A percentile compares a stretch with the other conserved stretches of the same genome.
phyloP scores from a whole-genome alignment of 2,329 filamentous ascomycete species.

The Fusarium clavum region DNA sequence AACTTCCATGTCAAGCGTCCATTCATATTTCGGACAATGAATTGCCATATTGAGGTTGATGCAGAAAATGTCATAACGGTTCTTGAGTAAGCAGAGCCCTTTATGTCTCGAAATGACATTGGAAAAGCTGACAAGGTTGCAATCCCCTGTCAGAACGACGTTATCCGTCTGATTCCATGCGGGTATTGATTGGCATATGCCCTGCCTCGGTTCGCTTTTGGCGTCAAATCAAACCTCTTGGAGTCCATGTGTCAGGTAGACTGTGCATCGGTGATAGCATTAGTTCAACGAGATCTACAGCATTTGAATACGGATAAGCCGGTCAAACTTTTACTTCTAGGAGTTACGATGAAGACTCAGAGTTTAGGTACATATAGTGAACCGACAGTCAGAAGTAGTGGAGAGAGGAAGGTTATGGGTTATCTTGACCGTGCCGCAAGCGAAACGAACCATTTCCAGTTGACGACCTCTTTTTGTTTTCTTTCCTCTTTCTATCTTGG shows the following conservation, averaged over 20 bases:
- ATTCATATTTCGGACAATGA: not conserved
- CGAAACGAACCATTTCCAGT: slow-evolving; percentile 10
- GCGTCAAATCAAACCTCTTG: not conserved
- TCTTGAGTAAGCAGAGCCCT: slow-evolving; percentile 22
- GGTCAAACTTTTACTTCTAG: not conserved
- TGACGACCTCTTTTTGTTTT: not conserved
- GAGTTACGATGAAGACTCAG: not conserved
- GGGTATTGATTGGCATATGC: not conserved
- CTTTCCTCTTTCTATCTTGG: not conserved
- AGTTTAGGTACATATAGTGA: not conserved
- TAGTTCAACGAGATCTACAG: not conserved
- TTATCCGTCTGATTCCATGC: slow-evolving; percentile 16
- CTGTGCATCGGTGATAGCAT: slow-evolving; percentile 1
- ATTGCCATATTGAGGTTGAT: slow-evolving; percentile 10
- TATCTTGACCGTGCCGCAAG: slow-evolving; percentile 26
- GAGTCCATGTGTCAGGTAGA: slow-evolving; percentile 20
- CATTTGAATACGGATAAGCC: not conserved
- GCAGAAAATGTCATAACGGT: slow-evolving; percentile 12
- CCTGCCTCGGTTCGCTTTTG: slow-evolving; percentile 17
- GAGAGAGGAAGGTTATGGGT: slow-evolving; percentile 5
- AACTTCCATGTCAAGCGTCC: not conserved
- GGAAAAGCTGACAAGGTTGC: slow-evolving; percentile 33
- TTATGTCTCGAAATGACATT: not conserved
- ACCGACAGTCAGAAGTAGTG: slow-evolving; percentile 1
- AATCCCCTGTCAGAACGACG: slow-evolving; percentile 17